A percentile compares a stretch with the other conserved stretches of the same genome.
These are phyloP conservation scores for Lipomyces yamadae DNA, from an alignment of 805 yeast genomes.

Conservation along the genomic window DNA sequence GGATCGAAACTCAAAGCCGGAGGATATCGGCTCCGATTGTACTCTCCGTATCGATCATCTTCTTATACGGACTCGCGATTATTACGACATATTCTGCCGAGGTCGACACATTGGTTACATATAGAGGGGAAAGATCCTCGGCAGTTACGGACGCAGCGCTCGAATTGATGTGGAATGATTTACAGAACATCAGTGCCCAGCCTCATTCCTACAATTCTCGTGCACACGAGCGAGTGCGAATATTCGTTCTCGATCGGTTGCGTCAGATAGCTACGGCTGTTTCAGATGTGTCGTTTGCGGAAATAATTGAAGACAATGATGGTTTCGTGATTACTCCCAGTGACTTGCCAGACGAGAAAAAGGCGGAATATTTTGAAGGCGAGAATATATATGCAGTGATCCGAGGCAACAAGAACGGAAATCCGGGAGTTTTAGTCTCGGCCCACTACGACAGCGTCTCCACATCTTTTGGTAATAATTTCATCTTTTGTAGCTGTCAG, in stretches of 20 bases:
- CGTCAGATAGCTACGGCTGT: slow-evolving; percentile 42
- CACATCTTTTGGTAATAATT: slow-evolving; percentile 64
- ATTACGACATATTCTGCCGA: neutral
- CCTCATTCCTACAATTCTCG: slow-evolving; percentile 80
- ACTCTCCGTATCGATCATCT: neutral
- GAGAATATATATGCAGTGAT: slow-evolving; percentile 75
- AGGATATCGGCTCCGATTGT: neutral
- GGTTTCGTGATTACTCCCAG: slow-evolving; percentile 50
- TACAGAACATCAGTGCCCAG: slow-evolving; percentile 67
- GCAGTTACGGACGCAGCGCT: slow-evolving; percentile 4
- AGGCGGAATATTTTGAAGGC: slow-evolving; percentile 66
- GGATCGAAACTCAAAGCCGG: neutral
- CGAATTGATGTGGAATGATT: slow-evolving; percentile 63
- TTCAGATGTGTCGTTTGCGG: slow-evolving; percentile 35
- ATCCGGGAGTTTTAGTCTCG: slow-evolving; percentile 73
- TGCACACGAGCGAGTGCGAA: slow-evolving; percentile 76
- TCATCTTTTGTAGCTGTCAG: neutral
- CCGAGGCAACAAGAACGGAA: slow-evolving; percentile 59
- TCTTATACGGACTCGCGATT: neutral
- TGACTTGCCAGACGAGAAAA: slow-evolving; percentile 49
- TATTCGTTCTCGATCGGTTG: slow-evolving; percentile 58
- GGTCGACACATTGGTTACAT: neutral
- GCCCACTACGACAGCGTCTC: slow-evolving; percentile 93
- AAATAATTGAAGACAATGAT: slow-evolving; percentile 48
- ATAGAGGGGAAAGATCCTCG: neutral